Evolutionary conservation across 495 filamentous ascomycete species (phyloP).

Genomic region (Penicillium cinerascens): DNA sequence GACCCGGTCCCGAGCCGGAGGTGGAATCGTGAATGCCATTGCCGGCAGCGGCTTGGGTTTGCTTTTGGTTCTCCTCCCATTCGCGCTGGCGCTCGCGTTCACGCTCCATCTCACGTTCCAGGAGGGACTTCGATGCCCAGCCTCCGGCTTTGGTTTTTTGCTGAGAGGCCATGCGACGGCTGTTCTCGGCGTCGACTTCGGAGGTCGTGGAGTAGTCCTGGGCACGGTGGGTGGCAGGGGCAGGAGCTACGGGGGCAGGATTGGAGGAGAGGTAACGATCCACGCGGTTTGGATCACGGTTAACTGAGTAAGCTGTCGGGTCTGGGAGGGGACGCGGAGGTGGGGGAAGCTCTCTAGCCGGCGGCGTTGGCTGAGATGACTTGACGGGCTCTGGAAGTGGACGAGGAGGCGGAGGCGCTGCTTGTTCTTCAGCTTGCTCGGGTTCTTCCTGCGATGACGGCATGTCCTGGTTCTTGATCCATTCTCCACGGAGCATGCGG

Average conservation of each 20-base stretch:
- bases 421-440: conserved; percentile 30
- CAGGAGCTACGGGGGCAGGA: conserved; percentile 38
- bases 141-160: conserved; percentile 68
- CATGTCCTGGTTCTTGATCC: conserved; percentile 52
- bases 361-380: conserved; percentile 14
- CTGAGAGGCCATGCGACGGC: conserved; percentile 59
- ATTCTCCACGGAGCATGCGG: conserved; percentile 67
- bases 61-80: conserved; percentile 90
- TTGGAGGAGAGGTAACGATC: conserved; percentile 52
- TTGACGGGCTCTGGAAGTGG: conserved; percentile 37
- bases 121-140: conserved; percentile 75
- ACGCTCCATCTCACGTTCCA: conserved; percentile 94
- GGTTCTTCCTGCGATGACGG: conserved; percentile 16
- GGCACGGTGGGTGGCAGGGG: conserved; percentile 39
- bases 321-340: conserved; percentile 34
- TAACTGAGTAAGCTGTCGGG: conserved; percentile 27
- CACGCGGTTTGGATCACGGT: conserved; percentile 29
- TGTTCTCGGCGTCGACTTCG: conserved; percentile 68
- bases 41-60: conserved; percentile 55
- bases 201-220: conserved; percentile 58
- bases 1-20: conserved; percentile 52
- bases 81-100: conserved; percentile 90
- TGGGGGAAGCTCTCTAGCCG: conserved; percentile 18
- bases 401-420: conserved; percentile 35
- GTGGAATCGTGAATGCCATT: conserved; percentile 37